Conservation (phyloP, 257 asterid genomes). For the Plantago elongata region DNA sequence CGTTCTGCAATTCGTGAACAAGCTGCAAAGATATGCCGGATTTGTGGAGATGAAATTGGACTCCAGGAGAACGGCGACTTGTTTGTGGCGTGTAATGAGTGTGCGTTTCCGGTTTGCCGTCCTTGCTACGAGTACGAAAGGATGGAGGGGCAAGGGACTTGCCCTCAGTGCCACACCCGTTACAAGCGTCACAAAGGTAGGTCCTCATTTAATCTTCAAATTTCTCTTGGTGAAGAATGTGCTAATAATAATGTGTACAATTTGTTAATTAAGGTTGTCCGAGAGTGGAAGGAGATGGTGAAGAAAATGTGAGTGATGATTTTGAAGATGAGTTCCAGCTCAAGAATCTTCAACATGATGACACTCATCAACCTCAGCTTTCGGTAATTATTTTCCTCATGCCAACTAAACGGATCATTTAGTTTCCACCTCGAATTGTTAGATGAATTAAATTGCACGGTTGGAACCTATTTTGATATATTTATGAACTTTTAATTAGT, state of each 20-base stretch:
- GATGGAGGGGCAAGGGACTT: conserved; percentile 61
- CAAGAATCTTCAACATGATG: conserved; percentile 31
- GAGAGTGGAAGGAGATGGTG: conserved; percentile 55
- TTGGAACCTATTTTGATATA: too few relatives aligned
- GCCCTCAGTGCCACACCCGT: conserved; percentile 70
- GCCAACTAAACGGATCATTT: background rate
- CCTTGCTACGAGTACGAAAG: conserved; percentile 77
- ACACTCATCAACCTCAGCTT: conserved; percentile 19
- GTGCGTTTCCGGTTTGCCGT: conserved; percentile 68
- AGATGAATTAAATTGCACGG: too few relatives aligned
- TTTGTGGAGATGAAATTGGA: conserved; percentile 66
- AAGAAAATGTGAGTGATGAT: conserved; percentile 47
- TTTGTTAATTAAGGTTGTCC: conserved; percentile 41
- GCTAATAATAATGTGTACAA: background rate
- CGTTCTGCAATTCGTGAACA: conserved; percentile 23
- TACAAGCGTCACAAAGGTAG: conserved; percentile 71
- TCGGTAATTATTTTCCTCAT: conserved; percentile 30
- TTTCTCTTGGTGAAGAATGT: background rate
- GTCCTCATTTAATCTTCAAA: background rate
- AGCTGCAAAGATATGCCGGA: conserved; percentile 37
- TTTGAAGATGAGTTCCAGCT: conserved; percentile 59
- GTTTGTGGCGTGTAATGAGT: conserved; percentile 59
- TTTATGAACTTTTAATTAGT: too few relatives aligned
- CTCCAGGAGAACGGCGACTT: conserved; percentile 38
- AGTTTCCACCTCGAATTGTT: too few relatives aligned